Evolutionary conservation across 1,139 yeast genomes (phyloP).

Genomic region (Pichia sp.): DNA sequence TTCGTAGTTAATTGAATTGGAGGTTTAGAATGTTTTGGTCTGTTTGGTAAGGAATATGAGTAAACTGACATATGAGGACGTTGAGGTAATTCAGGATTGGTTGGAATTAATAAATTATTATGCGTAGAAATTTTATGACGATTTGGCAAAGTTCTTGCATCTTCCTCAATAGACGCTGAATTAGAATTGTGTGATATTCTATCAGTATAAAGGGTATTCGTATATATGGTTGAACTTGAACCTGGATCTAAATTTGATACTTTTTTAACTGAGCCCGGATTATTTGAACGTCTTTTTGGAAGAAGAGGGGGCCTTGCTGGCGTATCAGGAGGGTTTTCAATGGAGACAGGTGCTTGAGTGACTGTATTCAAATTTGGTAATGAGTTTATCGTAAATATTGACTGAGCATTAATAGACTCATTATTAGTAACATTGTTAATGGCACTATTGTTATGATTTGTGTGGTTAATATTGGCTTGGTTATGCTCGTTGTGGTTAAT

Average conservation of each 20-base stretch:
- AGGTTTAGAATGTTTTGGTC: background rate
- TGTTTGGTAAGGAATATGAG: background rate
- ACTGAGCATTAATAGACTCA: no score
- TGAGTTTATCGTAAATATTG: no score
- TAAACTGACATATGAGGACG: no score
- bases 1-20: background rate
- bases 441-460: no score
- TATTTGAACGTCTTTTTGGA: slow-evolving; percentile 2
- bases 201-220: background rate
- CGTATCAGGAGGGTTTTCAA: background rate
- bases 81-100: background rate
- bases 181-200: background rate
- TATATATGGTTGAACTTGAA: slow-evolving; percentile 5
- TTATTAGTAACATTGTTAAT: no score
- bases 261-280: background rate
- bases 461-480: no score
- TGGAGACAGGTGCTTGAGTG: background rate
- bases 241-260: slow-evolving; percentile 11
- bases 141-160: no score
- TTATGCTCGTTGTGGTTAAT: no score
- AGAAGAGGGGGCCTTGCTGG: slow-evolving; percentile 8
- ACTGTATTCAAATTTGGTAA: no score
- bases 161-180: no score
- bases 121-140: no score
- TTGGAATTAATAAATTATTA: background rate